Percentiles rank a stretch among this genome's conserved stretches.
Conservation (phyloP, 2,329 filamentous ascomycete genomes). For the Tolypocladium cylindrosporum region DNA sequence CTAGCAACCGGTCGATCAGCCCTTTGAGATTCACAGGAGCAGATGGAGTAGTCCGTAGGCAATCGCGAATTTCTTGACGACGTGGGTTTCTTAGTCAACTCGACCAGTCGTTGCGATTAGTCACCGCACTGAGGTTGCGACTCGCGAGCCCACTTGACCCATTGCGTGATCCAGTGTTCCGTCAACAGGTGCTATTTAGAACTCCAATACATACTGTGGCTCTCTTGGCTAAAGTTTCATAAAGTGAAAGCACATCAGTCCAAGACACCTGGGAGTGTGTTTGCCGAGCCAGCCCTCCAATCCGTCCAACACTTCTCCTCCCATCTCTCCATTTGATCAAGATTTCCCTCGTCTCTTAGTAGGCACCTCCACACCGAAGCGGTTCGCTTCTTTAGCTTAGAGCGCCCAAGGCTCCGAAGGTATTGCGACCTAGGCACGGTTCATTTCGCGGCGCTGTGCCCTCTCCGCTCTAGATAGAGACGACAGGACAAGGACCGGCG, state of each 20-base stretch:
- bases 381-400: too few species aligned
- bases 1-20: not conserved
- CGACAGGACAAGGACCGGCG: too few species aligned
- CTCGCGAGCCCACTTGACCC: not conserved
- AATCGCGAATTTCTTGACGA: not conserved
- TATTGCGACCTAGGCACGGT: too few species aligned
- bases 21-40: not conserved
- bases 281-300: not conserved
- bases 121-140: constrained; percentile 1
- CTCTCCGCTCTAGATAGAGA: too few species aligned
- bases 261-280: too few species aligned
- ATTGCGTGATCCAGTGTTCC: not conserved
- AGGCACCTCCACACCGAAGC: too few species aligned
- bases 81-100: constrained; percentile 3
- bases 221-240: not conserved
- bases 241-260: not conserved
- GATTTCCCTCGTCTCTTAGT: too few species aligned
- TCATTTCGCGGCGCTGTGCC: too few species aligned
- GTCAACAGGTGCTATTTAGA: not conserved
- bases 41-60: not conserved
- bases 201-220: not conserved
- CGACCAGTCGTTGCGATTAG: constrained; percentile 4
- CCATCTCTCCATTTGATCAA: too few species aligned
- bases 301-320: not conserved
- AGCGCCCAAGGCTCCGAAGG: too few species aligned